Base-by-base conservation (phyloP, 352 stramenopile species). In the Pythium volutum region DNA sequence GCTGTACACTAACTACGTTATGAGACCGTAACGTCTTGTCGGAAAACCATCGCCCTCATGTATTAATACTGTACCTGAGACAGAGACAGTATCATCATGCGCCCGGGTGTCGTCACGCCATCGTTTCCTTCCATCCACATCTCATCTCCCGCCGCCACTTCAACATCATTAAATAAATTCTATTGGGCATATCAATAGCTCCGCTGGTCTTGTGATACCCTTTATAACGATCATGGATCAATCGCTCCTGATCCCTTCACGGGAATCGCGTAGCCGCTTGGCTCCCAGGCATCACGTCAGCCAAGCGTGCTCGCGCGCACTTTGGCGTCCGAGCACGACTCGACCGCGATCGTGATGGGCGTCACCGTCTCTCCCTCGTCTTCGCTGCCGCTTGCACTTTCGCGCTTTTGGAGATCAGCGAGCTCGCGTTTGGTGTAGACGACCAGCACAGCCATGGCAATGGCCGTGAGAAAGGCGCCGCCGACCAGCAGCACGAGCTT, bases 341-440 rank as follows among this genome's bases (percentile, higher is more conserved):
- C 42, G 58, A 70, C 45, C 45, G 48, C n/a, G 42, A 74, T 62
- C 25, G 38, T 51, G 29, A 70, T 58, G 15, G 43, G 49, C 26
- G 51, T 27, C 18, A 52, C 25, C 31, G 12, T 36, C 11, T 54
- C 15, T n/a, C n/a, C n/a, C 33, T 73, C 62, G 46, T 85, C 77
- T 38, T 88, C 79, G 42, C 71, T 79, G 45, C 76, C 79, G 46
- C 76, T 86, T 12, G 70, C 59, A 57, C 67, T 73, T 60, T 89
- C 76, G 43, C 73, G 68, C 51, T 82, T 85, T 65, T 88, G 80
- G 9, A 91, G 70, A 49, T 83, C 69, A 9, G 67, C 67, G 29
- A 91, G 53, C 58, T 91, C 70, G 5, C 75, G 71, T 48, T 76
- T 81, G 2, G 79, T 91, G 67, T 91, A 91, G 22, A 89, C 57